Base-by-base conservation (phyloP, 2,329 filamentous ascomycete species). In the Penicillium brasilianum region DNA sequence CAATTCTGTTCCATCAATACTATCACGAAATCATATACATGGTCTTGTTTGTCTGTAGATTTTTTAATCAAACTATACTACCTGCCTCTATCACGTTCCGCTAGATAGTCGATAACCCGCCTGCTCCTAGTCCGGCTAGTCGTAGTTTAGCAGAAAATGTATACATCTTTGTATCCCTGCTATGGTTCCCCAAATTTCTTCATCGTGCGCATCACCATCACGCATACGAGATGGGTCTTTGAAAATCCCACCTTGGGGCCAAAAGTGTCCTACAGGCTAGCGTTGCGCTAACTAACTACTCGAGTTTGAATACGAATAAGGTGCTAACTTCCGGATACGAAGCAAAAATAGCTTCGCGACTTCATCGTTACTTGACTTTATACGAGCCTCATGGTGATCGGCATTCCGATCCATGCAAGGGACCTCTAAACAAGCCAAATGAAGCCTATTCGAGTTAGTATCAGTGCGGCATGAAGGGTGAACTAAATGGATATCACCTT, bases 181-280 rank as follows among this genome's bases (percentile, higher is more conserved):
- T 43, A 48, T n/a, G n/a, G 20, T 51, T 34, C 34, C 30, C 18
- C 49, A n/a, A 25, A 22, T 51, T 51, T 51, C 8, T 4, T 30
- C 20, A 14, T 43, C 25, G 18, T n/a, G 28, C 30, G 28, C 1
- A n/a, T 46, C 41, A 36, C 22, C 41, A 25, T 28, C 41, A 25
- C 16, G 36, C 36, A 59, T 56, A 55, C 44, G 49, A 53, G 49
- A 53, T 25, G 36, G 22, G 14, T 25, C 55, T 37, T 13, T 44
- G n/a, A 51, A 3, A 30, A 50, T 55, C 36, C 32, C 18, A 55
- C 51, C 36, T 18, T 59, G 58, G 52, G 58, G 58, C 58, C 44
- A 51, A 59, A 59, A 43, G 2, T 20, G 41, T 39, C 18, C 34
- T 3, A n/a, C 28, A 36, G 20, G n/a, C 28, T n/a, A 22, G 51